Conservation (phyloP, 2,329 filamentous ascomycete genomes). For the Pestalotiopsis sp. region DNA sequence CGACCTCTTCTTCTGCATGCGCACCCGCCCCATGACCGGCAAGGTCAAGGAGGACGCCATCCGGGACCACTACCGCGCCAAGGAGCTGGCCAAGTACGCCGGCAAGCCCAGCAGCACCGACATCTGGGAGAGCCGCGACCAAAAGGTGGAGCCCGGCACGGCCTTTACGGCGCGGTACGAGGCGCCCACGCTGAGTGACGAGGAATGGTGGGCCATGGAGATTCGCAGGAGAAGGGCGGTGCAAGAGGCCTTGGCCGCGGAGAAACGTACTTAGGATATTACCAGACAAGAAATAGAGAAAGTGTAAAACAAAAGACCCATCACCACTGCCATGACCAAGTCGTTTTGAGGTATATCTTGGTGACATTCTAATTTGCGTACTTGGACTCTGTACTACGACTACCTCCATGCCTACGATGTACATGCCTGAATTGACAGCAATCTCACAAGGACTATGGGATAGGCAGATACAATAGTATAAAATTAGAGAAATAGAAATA, state of each 20-base stretch:
- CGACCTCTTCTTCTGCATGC: constrained; percentile 99
- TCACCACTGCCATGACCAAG: neutral
- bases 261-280: constrained; percentile 8
- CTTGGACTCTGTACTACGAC: too few relatives aligned
- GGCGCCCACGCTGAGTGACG: constrained; percentile 40
- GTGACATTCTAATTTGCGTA: too few relatives aligned
- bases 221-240: constrained; percentile 28
- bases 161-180: constrained; percentile 48
- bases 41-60: constrained; percentile 64
- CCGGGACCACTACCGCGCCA: constrained; percentile 68
- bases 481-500: too few relatives aligned
- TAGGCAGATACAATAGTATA: too few relatives aligned
- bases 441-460: too few relatives aligned
- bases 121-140: constrained; percentile 78
- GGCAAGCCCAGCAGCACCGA: constrained; percentile 79
- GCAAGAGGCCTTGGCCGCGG: constrained; percentile 21
- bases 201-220: constrained; percentile 43
- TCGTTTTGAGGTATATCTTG: too few relatives aligned
- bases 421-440: too few relatives aligned
- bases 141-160: constrained; percentile 54
- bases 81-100: constrained; percentile 66
- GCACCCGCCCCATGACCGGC: constrained; percentile 66
- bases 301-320: neutral
- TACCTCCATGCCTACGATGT: too few relatives aligned
- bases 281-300: neutral